Evolutionary conservation across 2,329 filamentous ascomycete species (phyloP).

Genomic region (Aspergillus sp.): DNA sequence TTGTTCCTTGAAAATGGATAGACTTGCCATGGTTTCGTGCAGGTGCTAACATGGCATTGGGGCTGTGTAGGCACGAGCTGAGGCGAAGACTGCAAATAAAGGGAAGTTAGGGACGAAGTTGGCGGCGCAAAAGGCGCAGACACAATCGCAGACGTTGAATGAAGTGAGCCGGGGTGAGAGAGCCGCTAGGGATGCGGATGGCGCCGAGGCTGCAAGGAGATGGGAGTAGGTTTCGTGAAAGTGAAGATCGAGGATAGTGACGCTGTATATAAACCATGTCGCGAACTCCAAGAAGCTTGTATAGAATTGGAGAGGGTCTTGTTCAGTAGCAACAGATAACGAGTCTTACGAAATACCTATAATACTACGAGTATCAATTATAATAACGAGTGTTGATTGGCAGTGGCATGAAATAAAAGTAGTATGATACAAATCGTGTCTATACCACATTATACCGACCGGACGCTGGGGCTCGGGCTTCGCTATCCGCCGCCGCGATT

Average conservation of each 20-base stretch:
- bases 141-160: slow-evolving; percentile 68
- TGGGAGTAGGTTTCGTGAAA: slow-evolving; percentile 55
- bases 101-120: slow-evolving; percentile 74
- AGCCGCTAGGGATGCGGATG: slow-evolving; percentile 69
- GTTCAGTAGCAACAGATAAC: background rate
- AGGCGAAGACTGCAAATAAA: slow-evolving; percentile 53
- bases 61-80: slow-evolving; percentile 67
- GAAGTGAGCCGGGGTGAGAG: slow-evolving; percentile 70
- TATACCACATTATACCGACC: slow-evolving; percentile 86
- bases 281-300: background rate
- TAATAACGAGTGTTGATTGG: background rate
- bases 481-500: slow-evolving; percentile 84
- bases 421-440: slow-evolving; percentile 22
- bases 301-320: background rate
- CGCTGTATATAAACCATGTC: background rate
- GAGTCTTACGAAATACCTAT: background rate
- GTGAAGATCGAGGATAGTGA: background rate
- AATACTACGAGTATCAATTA: background rate
- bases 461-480: slow-evolving; percentile 75
- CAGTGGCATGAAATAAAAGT: background rate
- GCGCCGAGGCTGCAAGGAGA: slow-evolving; percentile 58
- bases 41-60: background rate
- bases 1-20: background rate
- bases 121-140: slow-evolving; percentile 75
- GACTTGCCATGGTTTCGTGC: background rate